These are phyloP conservation scores for Erodium texanum DNA, from an alignment of 441 rosid genomes.

Conservation along the genomic window DNA sequence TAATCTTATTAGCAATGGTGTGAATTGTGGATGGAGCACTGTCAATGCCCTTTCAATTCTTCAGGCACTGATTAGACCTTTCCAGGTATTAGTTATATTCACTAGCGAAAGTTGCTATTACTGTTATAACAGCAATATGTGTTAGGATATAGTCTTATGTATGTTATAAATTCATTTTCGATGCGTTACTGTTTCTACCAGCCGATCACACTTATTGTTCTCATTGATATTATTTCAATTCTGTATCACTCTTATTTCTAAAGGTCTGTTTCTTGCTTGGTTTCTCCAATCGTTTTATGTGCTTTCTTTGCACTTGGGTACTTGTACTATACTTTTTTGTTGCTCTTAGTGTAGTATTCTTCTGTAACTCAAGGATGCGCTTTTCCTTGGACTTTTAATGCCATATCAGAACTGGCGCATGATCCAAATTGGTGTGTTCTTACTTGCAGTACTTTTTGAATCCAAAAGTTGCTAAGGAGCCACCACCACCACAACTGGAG, in stretches of 20 bases:
- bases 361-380: neutral
- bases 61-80: slow-evolving; percentile 59
- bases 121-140: neutral
- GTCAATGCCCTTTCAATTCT: slow-evolving; percentile 52
- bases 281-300: neutral
- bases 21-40: slow-evolving; percentile 41
- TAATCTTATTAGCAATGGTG: slow-evolving; percentile 30
- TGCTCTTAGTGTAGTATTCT: neutral
- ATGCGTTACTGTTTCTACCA: neutral
- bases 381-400: slow-evolving; percentile 5
- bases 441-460: slow-evolving; percentile 60
- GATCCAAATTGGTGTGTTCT: slow-evolving; percentile 5
- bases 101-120: neutral
- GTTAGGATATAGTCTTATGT: neutral
- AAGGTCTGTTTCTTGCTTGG: neutral
- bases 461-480: slow-evolving; percentile 74
- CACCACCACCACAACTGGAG: slow-evolving; percentile 72
- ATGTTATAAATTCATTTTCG: neutral
- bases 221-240: neutral
- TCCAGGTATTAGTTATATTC: slow-evolving; percentile 44
- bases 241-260: neutral
- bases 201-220: neutral
- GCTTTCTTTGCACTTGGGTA: neutral
- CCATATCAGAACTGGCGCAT: neutral
- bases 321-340: neutral